These are phyloP conservation scores for Suhomyces canberraensis DNA, from an alignment of 805 yeast species.

Conservation along the genomic window DNA sequence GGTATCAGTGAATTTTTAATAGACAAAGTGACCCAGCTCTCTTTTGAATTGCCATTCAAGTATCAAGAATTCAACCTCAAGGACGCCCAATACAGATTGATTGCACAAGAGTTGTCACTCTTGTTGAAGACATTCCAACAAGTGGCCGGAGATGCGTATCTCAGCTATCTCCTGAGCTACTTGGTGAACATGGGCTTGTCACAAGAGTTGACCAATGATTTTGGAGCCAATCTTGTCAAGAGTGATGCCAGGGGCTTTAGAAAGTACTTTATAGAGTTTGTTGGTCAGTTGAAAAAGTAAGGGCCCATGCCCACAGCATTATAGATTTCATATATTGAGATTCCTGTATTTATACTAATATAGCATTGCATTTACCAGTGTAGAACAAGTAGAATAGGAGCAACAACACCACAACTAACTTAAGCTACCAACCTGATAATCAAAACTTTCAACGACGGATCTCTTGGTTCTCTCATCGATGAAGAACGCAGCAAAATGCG, in stretches of 20 bases:
- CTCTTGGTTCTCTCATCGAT: slow-evolving; percentile 46
- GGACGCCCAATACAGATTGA: slow-evolving; percentile 76
- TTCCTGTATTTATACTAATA: slow-evolving; percentile 1
- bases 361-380: not conserved
- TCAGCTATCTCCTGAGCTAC: slow-evolving; percentile 48
- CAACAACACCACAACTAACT: too few relatives aligned
- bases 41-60: slow-evolving; percentile 79
- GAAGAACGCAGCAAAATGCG: slow-evolving; percentile 47
- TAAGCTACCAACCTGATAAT: not conserved
- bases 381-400: too few relatives aligned
- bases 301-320: not conserved
- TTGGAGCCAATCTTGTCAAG: slow-evolving; percentile 56
- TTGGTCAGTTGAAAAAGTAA: slow-evolving; percentile 23
- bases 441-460: slow-evolving; percentile 32
- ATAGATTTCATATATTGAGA: slow-evolving; percentile 3
- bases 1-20: slow-evolving; percentile 71
- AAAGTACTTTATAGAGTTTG: slow-evolving; percentile 57
- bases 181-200: slow-evolving; percentile 59
- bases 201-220: slow-evolving; percentile 53
- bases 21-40: slow-evolving; percentile 60
- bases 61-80: slow-evolving; percentile 59
- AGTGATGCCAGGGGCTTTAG: slow-evolving; percentile 62
- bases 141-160: slow-evolving; percentile 39
- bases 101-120: slow-evolving; percentile 71
- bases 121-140: slow-evolving; percentile 61